Conservation (phyloP, 164 flowering plant species). For the Berberis vulgaris region DNA sequence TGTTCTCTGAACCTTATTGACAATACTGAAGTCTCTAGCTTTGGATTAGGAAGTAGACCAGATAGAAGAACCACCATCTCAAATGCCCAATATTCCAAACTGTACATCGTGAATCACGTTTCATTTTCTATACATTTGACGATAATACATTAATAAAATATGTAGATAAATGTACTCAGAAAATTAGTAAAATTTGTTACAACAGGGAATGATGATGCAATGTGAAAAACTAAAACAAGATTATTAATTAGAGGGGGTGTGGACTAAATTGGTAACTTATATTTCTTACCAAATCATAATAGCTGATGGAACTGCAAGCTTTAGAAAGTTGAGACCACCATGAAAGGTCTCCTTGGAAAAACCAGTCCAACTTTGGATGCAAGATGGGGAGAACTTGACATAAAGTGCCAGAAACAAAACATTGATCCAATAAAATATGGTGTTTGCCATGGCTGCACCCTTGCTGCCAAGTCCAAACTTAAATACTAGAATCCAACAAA, state of each 20-base stretch:
- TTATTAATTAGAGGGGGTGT: too few species aligned
- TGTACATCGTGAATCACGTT: constrained; percentile 14
- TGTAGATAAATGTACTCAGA: neutral
- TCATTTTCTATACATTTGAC: too few species aligned
- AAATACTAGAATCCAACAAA: constrained; percentile 32
- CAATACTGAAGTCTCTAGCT: constrained; percentile 66
- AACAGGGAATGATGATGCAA: neutral
- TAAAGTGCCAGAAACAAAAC: constrained; percentile 16
- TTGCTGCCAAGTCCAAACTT: constrained; percentile 21
- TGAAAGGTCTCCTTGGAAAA: constrained; percentile 21
- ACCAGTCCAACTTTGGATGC: constrained; percentile 23
- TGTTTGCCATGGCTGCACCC: constrained; percentile 32
- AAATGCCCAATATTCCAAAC: constrained; percentile 77
- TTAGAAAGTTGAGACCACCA: constrained; percentile 15
- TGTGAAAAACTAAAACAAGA: neutral
- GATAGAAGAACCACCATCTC: constrained; percentile 67
- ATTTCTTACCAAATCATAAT: constrained; percentile 23
- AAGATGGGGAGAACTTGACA: constrained; percentile 16
- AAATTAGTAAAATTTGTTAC: neutral
- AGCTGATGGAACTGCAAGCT: constrained; percentile 26
- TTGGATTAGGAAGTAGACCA: constrained; percentile 72
- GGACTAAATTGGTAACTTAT: too few species aligned
- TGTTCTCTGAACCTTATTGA: constrained; percentile 42
- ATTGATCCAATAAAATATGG: constrained; percentile 24
- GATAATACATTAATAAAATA: neutral